Percentiles rank a stretch among this genome's conserved stretches.
Conservation (phyloP, 176 grass and related monocot genomes). For the Eleusine coracana region DNA sequence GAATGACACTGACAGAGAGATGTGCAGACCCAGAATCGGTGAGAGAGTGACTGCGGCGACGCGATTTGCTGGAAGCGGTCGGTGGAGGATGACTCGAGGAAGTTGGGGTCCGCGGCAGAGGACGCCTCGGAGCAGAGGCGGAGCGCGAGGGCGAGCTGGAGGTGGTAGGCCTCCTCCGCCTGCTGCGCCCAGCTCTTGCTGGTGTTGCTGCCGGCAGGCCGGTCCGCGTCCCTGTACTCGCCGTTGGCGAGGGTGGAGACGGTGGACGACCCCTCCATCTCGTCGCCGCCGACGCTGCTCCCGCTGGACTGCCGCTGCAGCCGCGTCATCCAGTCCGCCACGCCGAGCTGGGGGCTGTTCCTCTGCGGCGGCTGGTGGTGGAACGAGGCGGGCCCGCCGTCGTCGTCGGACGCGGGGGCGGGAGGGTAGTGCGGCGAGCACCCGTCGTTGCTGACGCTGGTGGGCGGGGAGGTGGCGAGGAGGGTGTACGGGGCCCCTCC, state of each 20-base stretch:
- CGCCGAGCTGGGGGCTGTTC: no score
- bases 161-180: conserved; percentile 87
- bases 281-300: conserved; percentile 65
- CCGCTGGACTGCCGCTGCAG: conserved; percentile 65
- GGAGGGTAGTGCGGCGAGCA: conserved; percentile 44
- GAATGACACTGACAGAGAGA: neutral
- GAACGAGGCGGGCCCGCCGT: neutral
- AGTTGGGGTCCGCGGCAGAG: conserved; percentile 49
- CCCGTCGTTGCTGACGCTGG: conserved; percentile 31
- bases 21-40: conserved; percentile 80
- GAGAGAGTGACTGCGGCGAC: conserved; percentile 54
- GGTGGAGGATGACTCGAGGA: neutral
- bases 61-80: conserved; percentile 40
- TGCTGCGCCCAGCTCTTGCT: conserved; percentile 95
- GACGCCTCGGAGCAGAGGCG: conserved; percentile 85
- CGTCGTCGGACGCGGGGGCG: conserved; percentile 14
- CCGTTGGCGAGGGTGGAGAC: conserved; percentile 43
- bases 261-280: conserved; percentile 34
- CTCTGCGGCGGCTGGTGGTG: no score
- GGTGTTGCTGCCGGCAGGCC: conserved; percentile 18
- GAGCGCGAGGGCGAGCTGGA: conserved; percentile 72
- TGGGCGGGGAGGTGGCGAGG: conserved; percentile 40
- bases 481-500: conserved; percentile 18
- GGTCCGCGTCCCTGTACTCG: conserved; percentile 20
- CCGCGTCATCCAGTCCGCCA: conserved; percentile 29